Conservation (phyloP, 306 rosid genomes). For the Cicer yamashitae region DNA sequence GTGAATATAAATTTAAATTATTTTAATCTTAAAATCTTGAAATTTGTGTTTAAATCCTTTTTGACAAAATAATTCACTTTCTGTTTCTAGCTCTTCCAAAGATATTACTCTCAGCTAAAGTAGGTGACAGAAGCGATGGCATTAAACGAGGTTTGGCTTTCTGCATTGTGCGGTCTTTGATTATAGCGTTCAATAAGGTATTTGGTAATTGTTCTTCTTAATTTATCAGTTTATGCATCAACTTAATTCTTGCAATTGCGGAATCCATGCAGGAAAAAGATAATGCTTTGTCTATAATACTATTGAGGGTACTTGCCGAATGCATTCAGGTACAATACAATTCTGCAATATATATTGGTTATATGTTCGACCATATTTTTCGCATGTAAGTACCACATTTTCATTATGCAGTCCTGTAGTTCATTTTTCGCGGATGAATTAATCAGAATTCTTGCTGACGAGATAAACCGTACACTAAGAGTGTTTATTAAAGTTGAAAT, state of each 20-base stretch:
- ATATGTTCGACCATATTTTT: slow-evolving; percentile 4
- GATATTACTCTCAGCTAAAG: not conserved
- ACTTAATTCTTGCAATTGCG: slow-evolving; percentile 2
- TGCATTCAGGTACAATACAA: slow-evolving; percentile 40
- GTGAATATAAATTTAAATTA: slow-evolving; percentile 23
- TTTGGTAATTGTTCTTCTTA: not conserved
- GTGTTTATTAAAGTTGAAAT: not conserved
- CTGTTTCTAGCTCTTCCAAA: slow-evolving; percentile 41
- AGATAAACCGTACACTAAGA: slow-evolving; percentile 11
- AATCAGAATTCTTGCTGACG: not conserved
- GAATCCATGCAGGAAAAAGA: slow-evolving; percentile 35
- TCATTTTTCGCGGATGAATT: not conserved
- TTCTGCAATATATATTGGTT: not conserved
- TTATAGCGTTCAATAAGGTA: slow-evolving; percentile 32
- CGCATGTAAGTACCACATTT: not conserved
- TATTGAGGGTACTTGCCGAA: slow-evolving; percentile 22
- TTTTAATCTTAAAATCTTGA: slow-evolving; percentile 5
- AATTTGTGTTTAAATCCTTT: not conserved
- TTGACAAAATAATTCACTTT: slow-evolving; percentile 36
- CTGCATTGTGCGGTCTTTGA: slow-evolving; percentile 16
- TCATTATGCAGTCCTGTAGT: slow-evolving; percentile 32
- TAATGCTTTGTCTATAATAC: not conserved
- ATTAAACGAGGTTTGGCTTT: not conserved
- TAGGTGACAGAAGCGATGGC: not conserved
- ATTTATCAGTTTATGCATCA: slow-evolving; percentile 15